Base-by-base conservation (phyloP, 1,284 basidiomycete genomes). In the Sphaerobolus stellatus region DNA sequence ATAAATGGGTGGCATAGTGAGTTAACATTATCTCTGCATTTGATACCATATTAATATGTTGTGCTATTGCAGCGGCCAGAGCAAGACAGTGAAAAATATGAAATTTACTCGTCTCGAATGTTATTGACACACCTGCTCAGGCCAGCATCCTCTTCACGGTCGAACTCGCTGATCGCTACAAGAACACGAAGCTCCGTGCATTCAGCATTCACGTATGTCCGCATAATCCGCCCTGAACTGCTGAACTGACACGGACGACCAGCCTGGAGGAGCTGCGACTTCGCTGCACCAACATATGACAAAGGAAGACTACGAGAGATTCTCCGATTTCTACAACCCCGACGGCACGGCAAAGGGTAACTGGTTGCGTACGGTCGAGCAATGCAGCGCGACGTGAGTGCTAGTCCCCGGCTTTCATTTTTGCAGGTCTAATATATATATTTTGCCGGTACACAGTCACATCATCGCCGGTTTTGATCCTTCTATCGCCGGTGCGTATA, bases 71-170 rank as follows among this genome's bases (percentile, higher is more conserved):
- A 43, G 41, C 11, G 41, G 13, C 16, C 41, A 43, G 41, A 43
- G 41, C 28, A 43, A 43, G 28, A 43, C 41, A 14, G 41, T 43
- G 20, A 22, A 24, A 6, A 11, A 9, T 14, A 14, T 18, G 22
- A 43, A 24, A 6, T 14, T 43, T 11, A 24, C 28, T 43, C 18
- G 20, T 24, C 41, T 24, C 28, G 6, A 22, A 43, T 11, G 13
- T 14, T 14, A 43, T 22, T 43, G 8, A 43, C 28, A 14, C 4
- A 24, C 22, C 11, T 27, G 22, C 20, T 18, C 20, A 43, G 22
- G 60, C 60, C 7, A 61, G 60, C 52, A 49, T 58, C 14, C 53
- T 58, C 27, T 52, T 51, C 33, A 31, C 56, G 11, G 9, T 43
- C n/a, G 44, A 24, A 44, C 36, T 62, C n/a, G 58, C 40, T 9